Base-by-base conservation (phyloP, 1,284 basidiomycete genomes). In the Austroboletus novae-zelandiae region DNA sequence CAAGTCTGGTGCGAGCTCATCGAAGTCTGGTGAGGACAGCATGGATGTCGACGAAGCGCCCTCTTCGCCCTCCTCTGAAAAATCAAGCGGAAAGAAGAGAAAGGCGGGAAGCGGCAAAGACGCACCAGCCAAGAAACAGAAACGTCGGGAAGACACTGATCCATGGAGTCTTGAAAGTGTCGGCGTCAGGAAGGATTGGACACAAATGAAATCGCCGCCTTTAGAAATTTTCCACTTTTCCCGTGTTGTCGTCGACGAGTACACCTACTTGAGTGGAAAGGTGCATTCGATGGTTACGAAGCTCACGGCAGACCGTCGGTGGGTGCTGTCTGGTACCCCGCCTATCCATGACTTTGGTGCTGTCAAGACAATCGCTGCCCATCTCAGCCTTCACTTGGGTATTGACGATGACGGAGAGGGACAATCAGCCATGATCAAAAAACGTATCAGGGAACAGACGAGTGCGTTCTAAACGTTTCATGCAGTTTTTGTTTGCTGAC, bases 261-360 rank as follows among this genome's bases (percentile, higher is more conserved):
- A 96, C 69, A 96, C 94, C 1, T 98, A 98, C 65, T 78, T 96
- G 14, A 84, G 89, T 34, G 91, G 89, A 47, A 85, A 89, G 60
- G 78, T 85, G 9, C 85, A 91, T 49, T 77, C 90, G 1, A 79
- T 94, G 59, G 79, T 96, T 29, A 91, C 91, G 4, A 81, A 80
- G 36, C 70, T 96, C 23, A 81, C 84, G 23, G 87, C 91, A 0
- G 84, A 88, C 51, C 81, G 90, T 54, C 87, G 86, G 49, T 98
- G 94, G 94, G 91, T 98, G 4, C 78, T 98, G n/a, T 98, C 94
- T 0, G 94, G 95, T 34, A 98, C 94, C 17, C 95, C 94, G 2
- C 94, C 94, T 0, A 88, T 94, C 44, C 87, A 91, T 54, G 91
- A 95, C 69, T 98, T 98, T 66, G 84, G 84, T 4, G 86, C 94